Percentiles rank a stretch among this genome's conserved stretches.
Evolutionary conservation across 768 basidiomycete species (phyloP).

Genomic region (Lactifluus volemus): DNA sequence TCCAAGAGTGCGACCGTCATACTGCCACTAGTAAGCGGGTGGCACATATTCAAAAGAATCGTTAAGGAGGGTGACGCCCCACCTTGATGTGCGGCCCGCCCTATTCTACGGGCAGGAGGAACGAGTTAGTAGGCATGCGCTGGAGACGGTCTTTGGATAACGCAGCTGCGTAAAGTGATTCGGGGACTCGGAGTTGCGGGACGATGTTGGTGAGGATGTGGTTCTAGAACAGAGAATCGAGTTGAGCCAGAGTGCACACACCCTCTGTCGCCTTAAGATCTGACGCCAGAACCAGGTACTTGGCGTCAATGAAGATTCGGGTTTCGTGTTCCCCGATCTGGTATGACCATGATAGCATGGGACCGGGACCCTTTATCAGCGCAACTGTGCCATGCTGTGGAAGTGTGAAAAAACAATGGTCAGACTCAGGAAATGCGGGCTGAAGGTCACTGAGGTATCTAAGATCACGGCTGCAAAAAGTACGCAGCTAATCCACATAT

Average conservation of each 20-base stretch:
- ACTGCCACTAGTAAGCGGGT: conserved; percentile 94
- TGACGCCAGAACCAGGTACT: conserved; percentile 61
- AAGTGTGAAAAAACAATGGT: no score
- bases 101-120: conserved; percentile 75
- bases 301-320: conserved; percentile 88
- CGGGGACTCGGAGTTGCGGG: conserved; percentile 60
- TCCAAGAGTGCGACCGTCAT: conserved; percentile 96
- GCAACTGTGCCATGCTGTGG: conserved; percentile 52
- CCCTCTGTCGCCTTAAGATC: conserved; percentile 54
- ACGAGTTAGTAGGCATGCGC: conserved; percentile 92
- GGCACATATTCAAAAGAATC: conserved; percentile 99
- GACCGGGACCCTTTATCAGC: conserved; percentile 72
- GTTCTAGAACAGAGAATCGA: conserved; percentile 29
- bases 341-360: conserved; percentile 88
- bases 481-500: no score
- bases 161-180: conserved; percentile 58
- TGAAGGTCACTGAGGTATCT: no score
- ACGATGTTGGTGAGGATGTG: conserved; percentile 67
- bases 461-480: background rate
- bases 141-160: conserved; percentile 75
- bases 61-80: conserved; percentile 78
- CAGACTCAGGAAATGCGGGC: no score
- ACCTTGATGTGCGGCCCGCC: conserved; percentile 35
- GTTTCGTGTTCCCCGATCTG: conserved; percentile 87
- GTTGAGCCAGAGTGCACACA: background rate